Conservation (phyloP, 805 yeast species). For the Kodamaea neixiangensis region DNA sequence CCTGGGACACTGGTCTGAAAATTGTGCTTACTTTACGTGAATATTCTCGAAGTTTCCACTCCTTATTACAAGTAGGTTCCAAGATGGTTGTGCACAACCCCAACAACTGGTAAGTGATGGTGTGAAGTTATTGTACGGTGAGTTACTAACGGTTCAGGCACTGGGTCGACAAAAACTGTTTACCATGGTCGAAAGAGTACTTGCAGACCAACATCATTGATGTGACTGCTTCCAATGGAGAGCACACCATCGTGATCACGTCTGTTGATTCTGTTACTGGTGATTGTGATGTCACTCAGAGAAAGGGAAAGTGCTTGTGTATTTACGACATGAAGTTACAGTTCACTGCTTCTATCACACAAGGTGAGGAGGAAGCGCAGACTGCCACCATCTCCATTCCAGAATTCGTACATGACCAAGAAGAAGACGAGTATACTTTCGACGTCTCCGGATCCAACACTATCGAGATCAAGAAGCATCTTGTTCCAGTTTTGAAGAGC, state of each 20-base stretch:
- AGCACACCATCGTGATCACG: conserved; percentile 27
- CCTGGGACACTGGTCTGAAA: not conserved
- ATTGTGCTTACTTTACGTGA: not conserved
- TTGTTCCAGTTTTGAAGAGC: conserved; percentile 53
- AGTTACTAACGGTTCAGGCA: conserved; percentile 45
- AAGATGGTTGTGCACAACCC: conserved; percentile 70
- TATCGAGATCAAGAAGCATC: conserved; percentile 45
- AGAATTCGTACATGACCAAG: conserved; percentile 79
- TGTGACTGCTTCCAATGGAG: conserved; percentile 28
- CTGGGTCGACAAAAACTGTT: conserved; percentile 70
- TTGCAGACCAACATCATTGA: conserved; percentile 41
- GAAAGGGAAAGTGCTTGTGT: conserved; percentile 79
- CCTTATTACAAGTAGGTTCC: not conserved
- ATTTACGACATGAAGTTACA: conserved; percentile 65
- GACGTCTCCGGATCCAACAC: conserved; percentile 41
- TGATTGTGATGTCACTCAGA: conserved; percentile 80
- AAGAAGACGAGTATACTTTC: conserved; percentile 61
- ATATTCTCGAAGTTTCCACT: conserved; percentile 9
- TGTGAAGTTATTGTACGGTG: not conserved
- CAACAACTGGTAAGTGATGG: conserved; percentile 55
- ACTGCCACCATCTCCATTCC: conserved; percentile 53
- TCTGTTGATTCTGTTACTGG: conserved; percentile 52
- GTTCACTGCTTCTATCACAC: conserved; percentile 41
- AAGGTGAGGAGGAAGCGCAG: conserved; percentile 38
- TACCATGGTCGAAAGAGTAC: conserved; percentile 62